Percentiles rank a stretch among this genome's conserved stretches.
Evolutionary conservation across 257 asterid genomes (phyloP).

Genomic region (Primulina huaijiensis): DNA sequence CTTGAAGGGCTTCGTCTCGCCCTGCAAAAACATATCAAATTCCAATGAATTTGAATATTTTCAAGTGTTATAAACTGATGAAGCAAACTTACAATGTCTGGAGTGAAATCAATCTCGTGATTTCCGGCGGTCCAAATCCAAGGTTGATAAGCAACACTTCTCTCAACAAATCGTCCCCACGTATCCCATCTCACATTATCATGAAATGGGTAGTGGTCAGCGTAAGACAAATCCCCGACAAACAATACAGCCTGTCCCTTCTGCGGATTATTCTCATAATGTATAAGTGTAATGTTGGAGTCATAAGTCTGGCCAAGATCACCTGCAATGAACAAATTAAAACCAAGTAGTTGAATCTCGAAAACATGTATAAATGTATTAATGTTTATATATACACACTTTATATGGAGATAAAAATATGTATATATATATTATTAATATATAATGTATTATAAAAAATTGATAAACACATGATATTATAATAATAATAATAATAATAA

Average conservation of each 20-base stretch:
- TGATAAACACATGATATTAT: no score
- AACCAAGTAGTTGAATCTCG: background rate
- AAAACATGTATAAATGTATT: no score
- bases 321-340: slow-evolving; percentile 44
- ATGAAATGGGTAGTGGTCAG: slow-evolving; percentile 60
- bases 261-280: slow-evolving; percentile 63
- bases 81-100: slow-evolving; percentile 50
- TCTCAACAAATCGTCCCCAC: slow-evolving; percentile 83
- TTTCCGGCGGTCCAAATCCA: slow-evolving; percentile 90
- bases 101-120: slow-evolving; percentile 73
- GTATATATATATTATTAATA: no score
- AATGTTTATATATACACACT: no score
- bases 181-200: slow-evolving; percentile 80
- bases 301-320: slow-evolving; percentile 80
- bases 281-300: slow-evolving; percentile 65
- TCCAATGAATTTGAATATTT: background rate
- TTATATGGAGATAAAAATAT: no score
- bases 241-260: slow-evolving; percentile 66
- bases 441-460: no score
- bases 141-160: slow-evolving; percentile 77
- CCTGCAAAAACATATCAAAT: slow-evolving; percentile 44
- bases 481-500: no score
- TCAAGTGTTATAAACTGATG: background rate
- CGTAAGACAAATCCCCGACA: slow-evolving; percentile 85
- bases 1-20: slow-evolving; percentile 68